Conservation (phyloP, 768 basidiomycete genomes). For the Crassisporium funariophilum region DNA sequence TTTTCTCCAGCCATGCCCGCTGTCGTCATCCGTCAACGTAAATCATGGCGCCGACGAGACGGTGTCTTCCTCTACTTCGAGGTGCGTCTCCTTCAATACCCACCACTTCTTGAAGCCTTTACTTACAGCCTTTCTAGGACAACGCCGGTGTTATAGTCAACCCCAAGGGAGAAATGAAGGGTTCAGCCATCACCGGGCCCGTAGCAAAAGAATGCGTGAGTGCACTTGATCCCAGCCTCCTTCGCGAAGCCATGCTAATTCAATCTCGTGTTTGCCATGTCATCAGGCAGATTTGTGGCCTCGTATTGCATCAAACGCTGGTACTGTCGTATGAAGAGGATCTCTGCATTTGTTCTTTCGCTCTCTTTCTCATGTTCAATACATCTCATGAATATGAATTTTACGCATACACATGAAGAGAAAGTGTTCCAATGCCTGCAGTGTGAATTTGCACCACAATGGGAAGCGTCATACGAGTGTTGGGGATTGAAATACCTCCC, state of each 20-base stretch:
- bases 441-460: too few relatives aligned
- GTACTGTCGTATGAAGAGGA: slow-evolving; percentile 85
- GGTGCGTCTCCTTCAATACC: slow-evolving; percentile 39
- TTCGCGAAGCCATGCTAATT: background rate
- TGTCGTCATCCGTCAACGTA: slow-evolving; percentile 96
- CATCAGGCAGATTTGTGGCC: slow-evolving; percentile 94
- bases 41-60: slow-evolving; percentile 96
- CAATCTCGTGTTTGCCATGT: slow-evolving; percentile 4
- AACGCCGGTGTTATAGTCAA: slow-evolving; percentile 98
- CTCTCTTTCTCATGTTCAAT: slow-evolving; percentile 18
- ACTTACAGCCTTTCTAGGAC: slow-evolving; percentile 49
- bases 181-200: slow-evolving; percentile 93
- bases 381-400: slow-evolving; percentile 7
- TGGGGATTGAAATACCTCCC: too few relatives aligned
- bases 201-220: slow-evolving; percentile 99
- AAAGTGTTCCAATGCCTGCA: too few relatives aligned
- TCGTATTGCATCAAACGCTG: slow-evolving; percentile 98
- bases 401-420: background rate
- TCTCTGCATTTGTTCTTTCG: slow-evolving; percentile 15
- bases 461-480: too few relatives aligned
- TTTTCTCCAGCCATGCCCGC: slow-evolving; percentile 83
- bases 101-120: background rate
- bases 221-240: slow-evolving; percentile 19
- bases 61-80: slow-evolving; percentile 99
- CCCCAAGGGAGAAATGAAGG: slow-evolving; percentile 99